Base-by-base conservation (phyloP, 108 stramenopile species). In the Nitzschia palea region DNA sequence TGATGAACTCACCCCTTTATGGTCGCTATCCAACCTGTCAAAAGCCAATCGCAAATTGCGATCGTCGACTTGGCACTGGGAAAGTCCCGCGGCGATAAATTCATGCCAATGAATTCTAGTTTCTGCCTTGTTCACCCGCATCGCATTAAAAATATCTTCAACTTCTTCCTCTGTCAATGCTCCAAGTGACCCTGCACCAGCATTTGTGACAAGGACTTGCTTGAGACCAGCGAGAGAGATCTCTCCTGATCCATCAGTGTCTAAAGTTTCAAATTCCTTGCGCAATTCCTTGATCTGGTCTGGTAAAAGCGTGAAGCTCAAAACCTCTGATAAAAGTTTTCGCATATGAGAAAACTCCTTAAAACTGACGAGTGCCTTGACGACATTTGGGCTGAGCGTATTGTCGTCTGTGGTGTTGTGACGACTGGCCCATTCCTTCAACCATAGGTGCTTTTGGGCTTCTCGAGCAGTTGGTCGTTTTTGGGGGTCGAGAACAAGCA, bases 401-500 rank as follows among this genome's bases (percentile, higher is more conserved):
- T 78, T 67, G 23, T 62, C 76, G 31, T 51, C 52, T 17, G 37
- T 25, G 33, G 60, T 78, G 15, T 52, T 71, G 28, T 80, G 63
- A n/a, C 62, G 53, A 43, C 79, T 65, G 26, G 80, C 80, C 80
- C 82, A 87, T 55, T 79, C 71, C 70, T 81, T 81, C 31, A 97
- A 62, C 96, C 96, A 97, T 17, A 67, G 60, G 61, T 88, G 86
- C 45, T 85, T 86, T 36, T 95, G 85, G 20, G 91, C 88, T 58
- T 93, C 75, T 64, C 86, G 81, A 17, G 91, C 93, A 12, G 90
- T 94, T 15, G 88, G 88, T 12, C 96, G 79, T 29, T 79, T 37
- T 62, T 77, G 63, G 17, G 94, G 91, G 71, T 95, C 94, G 5
- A 90, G 54, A 20, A 93, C 88, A 50, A 97, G 78, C 42, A 97